Base-by-base conservation (phyloP, 495 filamentous ascomycete species). In the Penicillium salamii region DNA sequence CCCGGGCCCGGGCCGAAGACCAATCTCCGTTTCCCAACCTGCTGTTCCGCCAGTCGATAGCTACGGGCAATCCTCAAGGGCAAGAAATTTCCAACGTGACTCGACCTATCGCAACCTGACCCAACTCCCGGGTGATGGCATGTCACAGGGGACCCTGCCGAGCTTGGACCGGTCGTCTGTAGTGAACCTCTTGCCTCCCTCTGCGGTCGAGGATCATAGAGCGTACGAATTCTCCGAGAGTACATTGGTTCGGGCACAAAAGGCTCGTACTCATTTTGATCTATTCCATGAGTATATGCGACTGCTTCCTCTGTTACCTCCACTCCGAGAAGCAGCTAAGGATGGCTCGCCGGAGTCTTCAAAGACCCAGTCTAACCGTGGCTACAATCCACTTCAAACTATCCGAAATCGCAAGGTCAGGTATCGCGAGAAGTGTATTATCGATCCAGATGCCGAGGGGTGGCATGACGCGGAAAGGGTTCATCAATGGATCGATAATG, bases 381-480 rank as follows among this genome's bases (percentile, higher is more conserved):
- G 62, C 1, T 96, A 96, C 57, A 92, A 97, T 62, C 91, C 90
- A 5, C 74, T 97, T 18, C 91, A 97, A 59, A 85, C 83, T 55
- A 85, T 96, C 40, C 82, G 91, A 15, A 95, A 97, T 57, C 78
- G 91, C 18, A 87, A 89, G 53, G 76, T 91, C 4, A 78, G 91
- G 42, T 83, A 85, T 43, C 77, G 89, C 20, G 87, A 90, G 62
- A 76, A 86, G 24, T 82, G 80, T 48, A 63, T 77, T 0, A 82
- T 95, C 29, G 81, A 91, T 57, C 77, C 84, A 13, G 81, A 87
- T 36, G 72, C 76, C n/a, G 80, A 87, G 42, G 87, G 87, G 1
- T 97, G 91, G 79, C 76, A 79, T 44, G 86, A 95, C 63, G 64
- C 86, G 5, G 70, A 77, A 3, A 79, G 65, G 39, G 87, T 95